Conservation (phyloP, 225 moss, liverwort and hornwort species). For the Straminergon stramineum region DNA sequence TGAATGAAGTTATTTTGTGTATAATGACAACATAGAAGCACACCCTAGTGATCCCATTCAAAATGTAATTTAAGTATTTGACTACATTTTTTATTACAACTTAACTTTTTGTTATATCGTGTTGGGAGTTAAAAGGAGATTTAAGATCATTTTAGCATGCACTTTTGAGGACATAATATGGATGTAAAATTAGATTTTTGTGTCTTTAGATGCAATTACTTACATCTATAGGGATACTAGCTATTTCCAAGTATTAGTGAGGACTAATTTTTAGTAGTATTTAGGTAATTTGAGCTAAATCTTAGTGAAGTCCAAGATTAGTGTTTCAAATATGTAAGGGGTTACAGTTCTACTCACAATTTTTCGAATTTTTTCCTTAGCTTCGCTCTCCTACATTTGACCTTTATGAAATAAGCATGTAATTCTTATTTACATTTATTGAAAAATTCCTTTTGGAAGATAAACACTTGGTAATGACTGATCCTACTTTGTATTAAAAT, state of each 20-base stretch:
- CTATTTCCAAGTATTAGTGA: neutral
- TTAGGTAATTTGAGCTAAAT: neutral
- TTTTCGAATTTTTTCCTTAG: neutral
- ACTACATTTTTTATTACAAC: too few relatives aligned
- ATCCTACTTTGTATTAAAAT: neutral
- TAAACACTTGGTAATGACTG: neutral
- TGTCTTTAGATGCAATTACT: neutral
- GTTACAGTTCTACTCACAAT: neutral
- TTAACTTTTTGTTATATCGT: neutral
- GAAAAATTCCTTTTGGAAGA: neutral
- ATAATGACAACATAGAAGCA: fast-evolving
- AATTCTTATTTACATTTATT: neutral
- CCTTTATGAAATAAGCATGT: neutral
- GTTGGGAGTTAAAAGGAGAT: neutral
- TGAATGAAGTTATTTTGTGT: neutral
- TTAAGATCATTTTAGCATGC: neutral
- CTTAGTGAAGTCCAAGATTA: neutral
- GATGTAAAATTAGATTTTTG: neutral
- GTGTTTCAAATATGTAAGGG: neutral
- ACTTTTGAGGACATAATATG: neutral
- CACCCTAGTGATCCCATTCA: neutral
- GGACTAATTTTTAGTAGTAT: fast-evolving
- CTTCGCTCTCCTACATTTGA: neutral
- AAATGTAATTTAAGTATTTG: neutral
- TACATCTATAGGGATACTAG: neutral